These are phyloP conservation scores for Saccharomyces hybrid DNA, from an alignment of 1,139 yeast species.

Conservation along the genomic window DNA sequence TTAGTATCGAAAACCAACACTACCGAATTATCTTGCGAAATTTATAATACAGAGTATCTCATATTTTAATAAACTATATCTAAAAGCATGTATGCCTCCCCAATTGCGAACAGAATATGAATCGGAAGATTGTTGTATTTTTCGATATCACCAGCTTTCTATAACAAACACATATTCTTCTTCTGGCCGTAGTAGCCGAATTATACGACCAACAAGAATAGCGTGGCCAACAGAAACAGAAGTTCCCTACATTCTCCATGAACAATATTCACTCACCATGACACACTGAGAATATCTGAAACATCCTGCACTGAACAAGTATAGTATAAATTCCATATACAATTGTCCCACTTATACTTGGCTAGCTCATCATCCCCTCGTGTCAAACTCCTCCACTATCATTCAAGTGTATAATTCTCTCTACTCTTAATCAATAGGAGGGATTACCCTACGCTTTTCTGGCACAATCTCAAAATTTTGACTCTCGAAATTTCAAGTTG, in stretches of 20 bases:
- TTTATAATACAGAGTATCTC: too few relatives aligned
- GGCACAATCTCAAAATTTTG: neutral
- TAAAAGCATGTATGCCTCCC: neutral
- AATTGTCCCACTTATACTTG: neutral
- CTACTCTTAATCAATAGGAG: neutral
- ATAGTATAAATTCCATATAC: neutral
- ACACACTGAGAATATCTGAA: neutral
- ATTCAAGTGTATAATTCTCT: neutral
- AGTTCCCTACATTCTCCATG: neutral
- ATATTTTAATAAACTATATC: too few relatives aligned
- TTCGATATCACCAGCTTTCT: neutral
- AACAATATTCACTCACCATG: neutral
- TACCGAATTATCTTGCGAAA: too few relatives aligned
- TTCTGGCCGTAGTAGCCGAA: neutral
- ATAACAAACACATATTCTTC: neutral
- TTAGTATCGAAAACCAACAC: too few relatives aligned
- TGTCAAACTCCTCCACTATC: neutral
- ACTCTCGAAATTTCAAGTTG: neutral
- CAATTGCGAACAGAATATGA: neutral
- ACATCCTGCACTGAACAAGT: neutral
- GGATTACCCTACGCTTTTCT: neutral
- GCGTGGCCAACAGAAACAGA: neutral
- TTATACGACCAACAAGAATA: neutral
- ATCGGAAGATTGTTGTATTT: neutral
- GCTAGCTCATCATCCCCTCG: neutral